phyloP scores from a whole-genome alignment of 352 stramenopile species.

The Globisporangium ultimum region DNA sequence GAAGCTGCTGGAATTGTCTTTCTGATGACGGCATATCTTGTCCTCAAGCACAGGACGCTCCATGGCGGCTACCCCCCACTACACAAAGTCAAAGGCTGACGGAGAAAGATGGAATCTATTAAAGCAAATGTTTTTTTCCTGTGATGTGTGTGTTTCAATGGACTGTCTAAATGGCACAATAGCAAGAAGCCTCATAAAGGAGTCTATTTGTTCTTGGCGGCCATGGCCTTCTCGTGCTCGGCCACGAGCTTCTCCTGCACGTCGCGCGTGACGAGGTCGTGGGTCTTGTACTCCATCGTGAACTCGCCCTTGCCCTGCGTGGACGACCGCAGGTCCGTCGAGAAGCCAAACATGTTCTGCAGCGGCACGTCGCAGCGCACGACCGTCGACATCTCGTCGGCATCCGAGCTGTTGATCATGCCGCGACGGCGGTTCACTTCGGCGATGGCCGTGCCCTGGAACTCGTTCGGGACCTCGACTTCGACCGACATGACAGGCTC shows the following conservation, averaged over 20 bases:
- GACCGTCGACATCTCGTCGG: conserved; percentile 93
- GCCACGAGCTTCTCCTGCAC: conserved; percentile 94
- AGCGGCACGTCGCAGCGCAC: conserved; percentile 94
- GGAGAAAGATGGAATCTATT: no score
- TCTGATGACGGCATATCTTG: no score
- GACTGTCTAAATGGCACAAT: no score
- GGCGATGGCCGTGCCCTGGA: conserved; percentile 93
- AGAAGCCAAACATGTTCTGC: conserved; percentile 99
- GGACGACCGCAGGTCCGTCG: conserved; percentile 93
- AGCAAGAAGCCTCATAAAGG: not conserved
- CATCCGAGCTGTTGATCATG: conserved; percentile 95
- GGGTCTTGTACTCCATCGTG: conserved; percentile 99
- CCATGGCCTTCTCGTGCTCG: conserved; percentile 90
- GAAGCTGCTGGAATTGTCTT: no score
- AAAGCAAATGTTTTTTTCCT: no score
- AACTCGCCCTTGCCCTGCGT: conserved; percentile 99
- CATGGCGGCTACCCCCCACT: no score
- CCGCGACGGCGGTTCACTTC: conserved; percentile 94
- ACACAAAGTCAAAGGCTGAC: no score
- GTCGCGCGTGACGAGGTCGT: conserved; percentile 92
- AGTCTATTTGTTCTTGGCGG: conserved; percentile 74
- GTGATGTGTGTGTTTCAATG: no score
- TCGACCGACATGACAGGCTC: conserved; percentile 97
- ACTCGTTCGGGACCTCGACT: conserved; percentile 93
- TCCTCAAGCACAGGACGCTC: no score